Conservation (phyloP, 169 alveolate species). For the Amoebophrya sp. region DNA sequence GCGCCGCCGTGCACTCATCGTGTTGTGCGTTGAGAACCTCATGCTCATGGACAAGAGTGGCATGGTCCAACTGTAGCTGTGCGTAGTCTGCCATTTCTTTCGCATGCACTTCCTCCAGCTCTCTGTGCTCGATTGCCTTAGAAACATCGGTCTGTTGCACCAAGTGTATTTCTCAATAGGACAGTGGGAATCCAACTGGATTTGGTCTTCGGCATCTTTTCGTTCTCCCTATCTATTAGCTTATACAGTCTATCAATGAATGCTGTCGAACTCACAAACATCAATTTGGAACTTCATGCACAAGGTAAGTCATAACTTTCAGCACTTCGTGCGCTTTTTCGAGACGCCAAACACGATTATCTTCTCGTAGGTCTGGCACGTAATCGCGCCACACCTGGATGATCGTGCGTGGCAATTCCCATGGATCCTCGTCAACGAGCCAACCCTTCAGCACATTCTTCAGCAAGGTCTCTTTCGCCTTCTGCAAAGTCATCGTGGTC, state of each 20-base stretch:
- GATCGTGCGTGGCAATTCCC: neutral
- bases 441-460: conserved; percentile 6
- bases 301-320: no score
- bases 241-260: no score
- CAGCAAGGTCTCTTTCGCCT: neutral
- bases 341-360: neutral
- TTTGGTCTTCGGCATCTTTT: no score
- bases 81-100: neutral
- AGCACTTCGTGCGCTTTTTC: neutral
- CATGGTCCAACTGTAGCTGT: neutral
- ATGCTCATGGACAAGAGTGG: neutral
- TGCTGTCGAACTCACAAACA: no score
- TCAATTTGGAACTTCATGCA: no score
- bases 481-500: neutral
- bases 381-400: conserved; percentile 16
- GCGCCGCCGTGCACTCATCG: neutral
- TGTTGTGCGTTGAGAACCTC: neutral
- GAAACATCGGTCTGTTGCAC: no score
- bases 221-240: no score
- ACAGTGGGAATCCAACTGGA: no score
- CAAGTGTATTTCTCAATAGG: no score
- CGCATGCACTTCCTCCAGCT: neutral
- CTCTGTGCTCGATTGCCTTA: neutral
- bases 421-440: neutral
- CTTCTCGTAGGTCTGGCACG: neutral